These are phyloP conservation scores for Yarrowia yakushimensis DNA, from an alignment of 805 yeast species.

Conservation along the genomic window DNA sequence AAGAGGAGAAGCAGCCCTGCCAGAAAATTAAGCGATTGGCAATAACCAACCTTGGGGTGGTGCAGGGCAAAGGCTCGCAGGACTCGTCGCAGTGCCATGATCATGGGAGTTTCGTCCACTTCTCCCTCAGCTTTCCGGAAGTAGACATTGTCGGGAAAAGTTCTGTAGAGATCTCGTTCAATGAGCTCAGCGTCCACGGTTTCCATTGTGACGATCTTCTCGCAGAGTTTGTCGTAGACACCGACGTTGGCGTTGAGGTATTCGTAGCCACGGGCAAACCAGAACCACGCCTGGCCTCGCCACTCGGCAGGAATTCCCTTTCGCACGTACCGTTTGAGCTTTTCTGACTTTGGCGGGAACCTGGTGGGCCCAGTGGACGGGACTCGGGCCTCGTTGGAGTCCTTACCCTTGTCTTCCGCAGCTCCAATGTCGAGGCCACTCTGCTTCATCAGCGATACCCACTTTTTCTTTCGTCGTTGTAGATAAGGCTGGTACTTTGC, in stretches of 20 bases:
- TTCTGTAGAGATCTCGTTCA: slow-evolving; percentile 88
- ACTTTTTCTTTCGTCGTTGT: slow-evolving; percentile 64
- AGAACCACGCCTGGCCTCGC: slow-evolving; percentile 97
- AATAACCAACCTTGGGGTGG: slow-evolving; percentile 89
- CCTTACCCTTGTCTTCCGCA: slow-evolving; percentile 37
- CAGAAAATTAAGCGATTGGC: slow-evolving; percentile 89
- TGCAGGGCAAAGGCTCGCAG: slow-evolving; percentile 78
- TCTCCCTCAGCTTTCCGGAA: slow-evolving; percentile 49
- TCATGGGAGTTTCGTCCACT: slow-evolving; percentile 56
- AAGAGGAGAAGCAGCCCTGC: slow-evolving; percentile 83
- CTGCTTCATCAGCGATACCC: slow-evolving; percentile 65
- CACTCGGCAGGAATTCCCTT: slow-evolving; percentile 96
- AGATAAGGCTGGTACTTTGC: slow-evolving; percentile 58
- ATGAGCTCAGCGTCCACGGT: slow-evolving; percentile 85
- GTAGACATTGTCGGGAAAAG: slow-evolving; percentile 89
- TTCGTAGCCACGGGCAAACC: slow-evolving; percentile 83
- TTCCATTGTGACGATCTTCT: slow-evolving; percentile 50
- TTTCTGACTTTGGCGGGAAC: slow-evolving; percentile 76
- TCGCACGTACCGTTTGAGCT: slow-evolving; percentile 68
- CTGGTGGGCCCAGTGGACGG: slow-evolving; percentile 46
- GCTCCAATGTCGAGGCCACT: slow-evolving; percentile 53
- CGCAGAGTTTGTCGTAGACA: slow-evolving; percentile 65
- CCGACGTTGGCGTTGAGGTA: slow-evolving; percentile 66
- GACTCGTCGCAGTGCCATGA: slow-evolving; percentile 73
- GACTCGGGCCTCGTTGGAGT: background rate